A percentile compares a stretch with the other conserved stretches of the same genome.
Evolutionary conservation across 2,329 filamentous ascomycete species (phyloP).

Genomic region (Parasarocladium wereldwijsianum): DNA sequence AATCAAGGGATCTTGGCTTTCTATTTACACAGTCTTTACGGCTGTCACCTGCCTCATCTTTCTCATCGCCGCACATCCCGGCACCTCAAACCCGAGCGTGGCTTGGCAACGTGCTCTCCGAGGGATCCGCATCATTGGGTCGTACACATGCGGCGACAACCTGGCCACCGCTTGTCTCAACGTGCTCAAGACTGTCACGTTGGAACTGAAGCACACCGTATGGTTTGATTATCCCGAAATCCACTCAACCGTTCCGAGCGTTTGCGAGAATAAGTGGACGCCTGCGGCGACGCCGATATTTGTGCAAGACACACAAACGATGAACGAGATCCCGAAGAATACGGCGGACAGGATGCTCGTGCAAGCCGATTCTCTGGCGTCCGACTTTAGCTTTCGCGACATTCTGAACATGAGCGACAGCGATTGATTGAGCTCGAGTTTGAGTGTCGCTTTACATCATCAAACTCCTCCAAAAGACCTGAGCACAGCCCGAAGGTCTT

Average conservation of each 20-base stretch:
- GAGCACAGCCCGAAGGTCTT: too few relatives aligned
- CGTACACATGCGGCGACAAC: slow-evolving; percentile 3
- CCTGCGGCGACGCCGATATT: neutral
- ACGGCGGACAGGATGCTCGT: slow-evolving; percentile 5
- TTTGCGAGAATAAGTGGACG: slow-evolving; percentile 1
- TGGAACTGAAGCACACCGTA: slow-evolving; percentile 3
- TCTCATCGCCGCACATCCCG: slow-evolving; percentile 5
- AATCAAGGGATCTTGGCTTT: slow-evolving; percentile 4
- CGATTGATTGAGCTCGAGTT: neutral
- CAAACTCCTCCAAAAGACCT: too few relatives aligned
- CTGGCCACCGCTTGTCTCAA: slow-evolving; percentile 3
- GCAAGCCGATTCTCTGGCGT: slow-evolving; percentile 5
- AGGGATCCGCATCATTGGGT: slow-evolving; percentile 4
- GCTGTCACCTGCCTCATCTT: slow-evolving; percentile 5
- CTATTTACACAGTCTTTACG: slow-evolving; percentile 4
- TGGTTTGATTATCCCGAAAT: slow-evolving; percentile 2
- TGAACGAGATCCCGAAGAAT: slow-evolving; percentile 2
- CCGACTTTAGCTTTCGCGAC: slow-evolving; percentile 3
- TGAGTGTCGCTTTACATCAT: neutral
- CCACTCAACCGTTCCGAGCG: neutral
- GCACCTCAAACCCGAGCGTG: slow-evolving; percentile 4
- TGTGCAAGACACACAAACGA: neutral
- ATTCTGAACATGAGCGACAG: slow-evolving; percentile 3
- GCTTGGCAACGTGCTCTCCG: slow-evolving; percentile 5
- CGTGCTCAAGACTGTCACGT: slow-evolving; percentile 1